Percentiles rank a stretch among this genome's conserved stretches.
Conservation (phyloP, 1,139 yeast species). For the Pichia sp. region DNA sequence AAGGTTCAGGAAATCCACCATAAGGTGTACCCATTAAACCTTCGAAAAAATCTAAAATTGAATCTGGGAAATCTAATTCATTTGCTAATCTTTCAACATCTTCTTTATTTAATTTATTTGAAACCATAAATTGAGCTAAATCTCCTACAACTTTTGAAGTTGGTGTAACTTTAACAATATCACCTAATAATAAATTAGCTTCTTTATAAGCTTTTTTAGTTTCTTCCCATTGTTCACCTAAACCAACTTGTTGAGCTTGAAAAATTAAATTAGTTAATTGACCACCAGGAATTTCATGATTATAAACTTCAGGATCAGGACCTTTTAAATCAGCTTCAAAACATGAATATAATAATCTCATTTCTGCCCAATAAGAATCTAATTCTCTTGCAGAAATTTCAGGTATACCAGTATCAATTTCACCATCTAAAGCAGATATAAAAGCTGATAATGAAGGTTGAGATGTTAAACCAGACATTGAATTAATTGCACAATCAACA, state of each 20-base stretch:
- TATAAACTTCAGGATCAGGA: constrained; percentile 98
- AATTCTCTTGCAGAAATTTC: constrained; percentile 66
- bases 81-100: constrained; percentile 84
- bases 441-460: constrained; percentile 95
- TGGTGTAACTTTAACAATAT: constrained; percentile 96
- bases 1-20: constrained; percentile 99
- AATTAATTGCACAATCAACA: constrained; percentile 94
- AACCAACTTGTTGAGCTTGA: constrained; percentile 98
- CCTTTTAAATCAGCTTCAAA: constrained; percentile 98
- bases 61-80: constrained; percentile 95
- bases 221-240: constrained; percentile 93
- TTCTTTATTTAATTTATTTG: constrained; percentile 77
- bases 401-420: constrained; percentile 66
- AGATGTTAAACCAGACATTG: constrained; percentile 97
- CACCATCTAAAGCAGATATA: constrained; percentile 87
- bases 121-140: constrained; percentile 97
- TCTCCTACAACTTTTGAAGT: constrained; percentile 99
- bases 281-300: constrained; percentile 99
- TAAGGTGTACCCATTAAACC: constrained; percentile 99
- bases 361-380: constrained; percentile 97
- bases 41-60: constrained; percentile 95
- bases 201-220: constrained; percentile 89
- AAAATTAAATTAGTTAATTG: constrained; percentile 93
- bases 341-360: constrained; percentile 92
- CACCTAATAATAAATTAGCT: constrained; percentile 88